Evolutionary conservation across 306 rosid genomes (phyloP).

Genomic region (Elaeagnus macrophylla): DNA sequence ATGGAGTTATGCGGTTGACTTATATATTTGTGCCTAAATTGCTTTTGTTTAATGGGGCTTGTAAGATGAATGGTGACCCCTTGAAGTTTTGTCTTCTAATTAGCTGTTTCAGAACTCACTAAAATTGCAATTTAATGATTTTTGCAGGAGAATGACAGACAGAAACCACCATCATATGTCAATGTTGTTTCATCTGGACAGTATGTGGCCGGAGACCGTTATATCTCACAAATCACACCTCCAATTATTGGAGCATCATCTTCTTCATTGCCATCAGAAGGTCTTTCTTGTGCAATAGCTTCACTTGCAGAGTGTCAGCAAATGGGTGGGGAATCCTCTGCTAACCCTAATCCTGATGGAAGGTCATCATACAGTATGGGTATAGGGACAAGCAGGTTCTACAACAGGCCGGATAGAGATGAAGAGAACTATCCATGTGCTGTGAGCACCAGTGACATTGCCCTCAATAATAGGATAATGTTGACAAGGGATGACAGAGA

Average conservation of each 20-base stretch:
- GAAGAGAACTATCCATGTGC: conserved; percentile 39
- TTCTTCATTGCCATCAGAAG: conserved; percentile 73
- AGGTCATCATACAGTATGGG: conserved; percentile 35
- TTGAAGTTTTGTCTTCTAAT: neutral
- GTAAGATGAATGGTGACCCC: neutral
- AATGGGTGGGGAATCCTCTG: conserved; percentile 49
- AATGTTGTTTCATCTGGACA: conserved; percentile 47
- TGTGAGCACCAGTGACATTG: conserved; percentile 33
- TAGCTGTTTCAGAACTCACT: neutral
- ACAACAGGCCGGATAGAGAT: conserved; percentile 43
- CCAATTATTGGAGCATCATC: conserved; percentile 53
- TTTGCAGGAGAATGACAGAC: conserved; percentile 72
- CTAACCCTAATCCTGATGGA: conserved; percentile 20
- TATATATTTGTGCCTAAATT: too few relatives aligned
- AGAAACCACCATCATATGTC: conserved; percentile 30
- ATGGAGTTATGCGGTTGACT: too few relatives aligned
- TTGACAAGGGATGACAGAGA: conserved; percentile 39
- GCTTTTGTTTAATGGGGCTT: too few relatives aligned
- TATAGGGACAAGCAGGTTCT: conserved; percentile 52
- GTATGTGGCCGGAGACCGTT: conserved; percentile 27
- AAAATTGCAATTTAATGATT: neutral
- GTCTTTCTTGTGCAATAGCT: conserved; percentile 94
- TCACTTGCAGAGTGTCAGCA: conserved; percentile 98
- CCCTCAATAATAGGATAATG: conserved; percentile 26
- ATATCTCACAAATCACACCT: conserved; percentile 34